Conservation (phyloP, 345 rosid species). For the Psidium guajava region DNA sequence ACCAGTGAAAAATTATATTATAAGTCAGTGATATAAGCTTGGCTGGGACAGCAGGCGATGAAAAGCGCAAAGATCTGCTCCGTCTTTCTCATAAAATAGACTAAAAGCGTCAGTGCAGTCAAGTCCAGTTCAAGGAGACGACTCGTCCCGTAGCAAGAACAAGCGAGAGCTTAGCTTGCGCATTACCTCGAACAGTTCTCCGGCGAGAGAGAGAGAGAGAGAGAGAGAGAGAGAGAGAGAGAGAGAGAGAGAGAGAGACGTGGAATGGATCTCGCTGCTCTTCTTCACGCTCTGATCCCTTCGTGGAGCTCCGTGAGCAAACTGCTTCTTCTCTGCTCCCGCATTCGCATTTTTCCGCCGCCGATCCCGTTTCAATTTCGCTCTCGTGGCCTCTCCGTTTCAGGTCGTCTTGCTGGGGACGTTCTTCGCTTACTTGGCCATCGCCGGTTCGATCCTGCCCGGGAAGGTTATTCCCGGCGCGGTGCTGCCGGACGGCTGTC, state of each 20-base stretch:
- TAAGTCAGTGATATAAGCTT: not conserved
- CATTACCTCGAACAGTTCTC: not conserved
- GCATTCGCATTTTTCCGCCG: not conserved
- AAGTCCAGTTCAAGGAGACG: not conserved
- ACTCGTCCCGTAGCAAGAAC: not conserved
- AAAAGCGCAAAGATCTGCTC: not conserved
- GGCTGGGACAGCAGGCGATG: accelerated
- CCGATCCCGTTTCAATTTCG: not conserved
- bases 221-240: too few species aligned
- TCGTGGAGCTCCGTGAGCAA: conserved; percentile 45
- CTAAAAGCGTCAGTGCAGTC: not conserved
- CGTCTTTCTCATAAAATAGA: not conserved
- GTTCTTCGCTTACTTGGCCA: conserved; percentile 56
- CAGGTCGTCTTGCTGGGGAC: conserved; percentile 39
- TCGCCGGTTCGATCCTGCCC: conserved; percentile 49
- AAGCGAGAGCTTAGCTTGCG: not conserved
- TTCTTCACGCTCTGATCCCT: conserved; percentile 35
- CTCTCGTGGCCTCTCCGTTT: not conserved
- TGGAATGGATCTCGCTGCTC: conserved; percentile 38
- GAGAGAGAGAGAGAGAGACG: not conserved
- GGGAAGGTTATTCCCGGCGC: conserved; percentile 66
- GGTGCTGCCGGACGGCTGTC: conserved; percentile 52
- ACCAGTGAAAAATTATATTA: not conserved
- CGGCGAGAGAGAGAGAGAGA: not conserved
- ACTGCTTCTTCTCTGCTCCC: not conserved